Conservation (phyloP, 345 rosid genomes). For the Punica granatum region DNA sequence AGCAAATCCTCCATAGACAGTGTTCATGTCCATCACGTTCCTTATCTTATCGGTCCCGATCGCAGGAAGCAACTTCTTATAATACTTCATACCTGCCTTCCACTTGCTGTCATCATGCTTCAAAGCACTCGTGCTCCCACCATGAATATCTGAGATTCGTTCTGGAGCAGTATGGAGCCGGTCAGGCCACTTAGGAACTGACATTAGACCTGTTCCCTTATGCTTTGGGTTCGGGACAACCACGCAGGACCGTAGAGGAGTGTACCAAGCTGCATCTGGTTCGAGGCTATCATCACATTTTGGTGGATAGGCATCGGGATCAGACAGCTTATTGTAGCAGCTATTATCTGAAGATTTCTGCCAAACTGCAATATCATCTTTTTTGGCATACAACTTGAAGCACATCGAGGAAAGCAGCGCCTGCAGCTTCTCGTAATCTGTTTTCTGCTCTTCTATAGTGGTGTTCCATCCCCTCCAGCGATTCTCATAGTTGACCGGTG, state of each 20-base stretch:
- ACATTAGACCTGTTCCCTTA: conserved; percentile 48
- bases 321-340: conserved; percentile 63
- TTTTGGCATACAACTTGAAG: conserved; percentile 77
- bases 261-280: conserved; percentile 97
- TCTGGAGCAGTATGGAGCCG: conserved; percentile 67
- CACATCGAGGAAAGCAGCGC: conserved; percentile 82
- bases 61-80: conserved; percentile 75
- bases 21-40: conserved; percentile 98
- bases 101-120: conserved; percentile 78
- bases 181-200: conserved; percentile 82
- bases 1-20: conserved; percentile 92
- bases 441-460: conserved; percentile 79
- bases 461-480: conserved; percentile 99
- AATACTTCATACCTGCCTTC: conserved; percentile 70
- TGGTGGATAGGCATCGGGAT: conserved; percentile 73
- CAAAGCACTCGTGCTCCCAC: conserved; percentile 57
- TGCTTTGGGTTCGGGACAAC: conserved; percentile 67
- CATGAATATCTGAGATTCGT: conserved; percentile 58
- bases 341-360: conserved; percentile 58
- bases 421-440: conserved; percentile 75
- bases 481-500: conserved; percentile 85
- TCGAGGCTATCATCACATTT: conserved; percentile 96
- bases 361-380: conserved; percentile 97
- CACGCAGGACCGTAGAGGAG: conserved; percentile 83
- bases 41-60: conserved; percentile 76